These are phyloP conservation scores for Pulicaria dysenterica DNA, from an alignment of 129 eudicot genomes.

Conservation along the genomic window DNA sequence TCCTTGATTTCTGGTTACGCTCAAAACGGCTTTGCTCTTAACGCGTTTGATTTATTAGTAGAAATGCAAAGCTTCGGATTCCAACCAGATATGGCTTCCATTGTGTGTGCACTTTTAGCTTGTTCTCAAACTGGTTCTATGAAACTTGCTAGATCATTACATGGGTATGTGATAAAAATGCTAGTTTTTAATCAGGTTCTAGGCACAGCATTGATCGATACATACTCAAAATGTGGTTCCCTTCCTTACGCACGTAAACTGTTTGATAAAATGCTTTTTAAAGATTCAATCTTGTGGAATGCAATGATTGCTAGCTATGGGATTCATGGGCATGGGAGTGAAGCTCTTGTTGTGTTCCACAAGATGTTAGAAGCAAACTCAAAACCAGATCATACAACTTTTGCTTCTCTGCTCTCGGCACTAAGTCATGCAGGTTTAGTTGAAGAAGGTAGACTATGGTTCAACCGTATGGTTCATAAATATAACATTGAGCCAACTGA, in stretches of 20 bases:
- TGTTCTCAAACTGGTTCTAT: slow-evolving; percentile 71
- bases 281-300: slow-evolving; percentile 66
- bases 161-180: slow-evolving; percentile 55
- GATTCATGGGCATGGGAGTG: slow-evolving; percentile 69
- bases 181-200: slow-evolving; percentile 40
- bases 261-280: slow-evolving; percentile 42
- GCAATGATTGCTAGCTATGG: slow-evolving; percentile 79
- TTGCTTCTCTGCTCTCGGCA: slow-evolving; percentile 80
- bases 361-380: slow-evolving; percentile 51
- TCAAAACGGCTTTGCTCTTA: slow-evolving; percentile 54
- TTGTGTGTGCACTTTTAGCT: slow-evolving; percentile 65
- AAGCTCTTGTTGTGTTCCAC: slow-evolving; percentile 61
- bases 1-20: slow-evolving; percentile 76
- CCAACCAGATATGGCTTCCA: slow-evolving; percentile 62
- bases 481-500: slow-evolving; percentile 61
- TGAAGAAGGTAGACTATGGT: slow-evolving; percentile 70
- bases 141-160: slow-evolving; percentile 52
- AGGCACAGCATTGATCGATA: slow-evolving; percentile 63
- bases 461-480: slow-evolving; percentile 53
- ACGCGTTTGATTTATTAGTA: slow-evolving; percentile 56
- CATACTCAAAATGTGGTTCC: slow-evolving; percentile 85
- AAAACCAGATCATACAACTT: slow-evolving; percentile 70
- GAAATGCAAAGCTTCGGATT: slow-evolving; percentile 69
- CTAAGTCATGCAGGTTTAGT: slow-evolving; percentile 82
- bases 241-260: slow-evolving; percentile 51